Conservation (phyloP, 371 early-diverging fungal genomes). For the Synchytrium microbalum region DNA sequence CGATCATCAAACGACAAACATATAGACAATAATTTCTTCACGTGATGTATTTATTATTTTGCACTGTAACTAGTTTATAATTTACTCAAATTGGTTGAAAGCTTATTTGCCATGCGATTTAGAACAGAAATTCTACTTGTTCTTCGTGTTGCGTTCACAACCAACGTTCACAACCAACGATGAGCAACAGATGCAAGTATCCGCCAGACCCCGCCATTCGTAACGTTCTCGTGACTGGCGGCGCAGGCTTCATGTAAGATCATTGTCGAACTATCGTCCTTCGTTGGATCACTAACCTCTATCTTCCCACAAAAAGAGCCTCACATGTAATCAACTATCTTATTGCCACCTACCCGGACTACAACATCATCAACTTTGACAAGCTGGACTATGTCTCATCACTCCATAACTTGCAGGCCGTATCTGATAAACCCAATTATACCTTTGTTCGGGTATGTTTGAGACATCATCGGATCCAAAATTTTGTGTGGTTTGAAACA, state of each 20-base stretch:
- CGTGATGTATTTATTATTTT: too few species aligned
- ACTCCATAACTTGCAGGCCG: slow-evolving; percentile 48
- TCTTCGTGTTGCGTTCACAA: too few species aligned
- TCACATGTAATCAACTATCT: slow-evolving; percentile 53
- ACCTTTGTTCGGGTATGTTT: slow-evolving; percentile 58
- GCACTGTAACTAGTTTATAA: too few species aligned
- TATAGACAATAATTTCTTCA: too few species aligned
- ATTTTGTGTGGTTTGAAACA: too few species aligned
- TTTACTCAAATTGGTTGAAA: too few species aligned
- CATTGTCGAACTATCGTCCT: background rate
- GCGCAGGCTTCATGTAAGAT: slow-evolving; percentile 81
- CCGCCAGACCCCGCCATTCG: background rate
- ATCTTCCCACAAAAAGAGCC: slow-evolving; percentile 19
- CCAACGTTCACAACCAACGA: too few species aligned
- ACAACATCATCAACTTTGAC: slow-evolving; percentile 63
- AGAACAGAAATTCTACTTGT: too few species aligned
- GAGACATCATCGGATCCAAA: background rate
- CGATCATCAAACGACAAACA: too few species aligned
- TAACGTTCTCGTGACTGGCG: slow-evolving; percentile 71
- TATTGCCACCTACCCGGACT: slow-evolving; percentile 60
- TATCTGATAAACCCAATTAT: slow-evolving; percentile 51
- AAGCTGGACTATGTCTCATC: slow-evolving; percentile 79
- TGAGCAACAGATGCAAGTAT: background rate
- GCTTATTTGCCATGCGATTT: too few species aligned
- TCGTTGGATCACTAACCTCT: slow-evolving; percentile 32